Evolutionary conservation across 202 grass and related monocot genomes (phyloP).

Genomic region (Bolboschoenoplectus hybrid): DNA sequence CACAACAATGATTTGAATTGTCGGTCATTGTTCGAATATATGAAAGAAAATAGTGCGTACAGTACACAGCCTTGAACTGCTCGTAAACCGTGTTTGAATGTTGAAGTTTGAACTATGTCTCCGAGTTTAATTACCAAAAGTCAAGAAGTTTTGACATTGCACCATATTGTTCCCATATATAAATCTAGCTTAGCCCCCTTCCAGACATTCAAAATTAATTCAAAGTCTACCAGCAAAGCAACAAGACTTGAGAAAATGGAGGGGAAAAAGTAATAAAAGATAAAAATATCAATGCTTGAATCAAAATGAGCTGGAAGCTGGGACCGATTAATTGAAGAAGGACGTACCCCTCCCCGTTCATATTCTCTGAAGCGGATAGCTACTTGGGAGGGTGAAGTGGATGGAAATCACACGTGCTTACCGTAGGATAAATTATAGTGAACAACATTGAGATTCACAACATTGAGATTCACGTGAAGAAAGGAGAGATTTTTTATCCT

Average conservation of each 20-base stretch:
- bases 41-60: not conserved
- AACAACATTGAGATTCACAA: too few relatives aligned
- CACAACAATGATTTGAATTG: too few relatives aligned
- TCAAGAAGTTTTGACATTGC: not conserved
- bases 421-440: too few relatives aligned
- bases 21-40: not conserved
- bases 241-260: not conserved
- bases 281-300: not conserved
- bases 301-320: not conserved
- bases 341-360: not conserved
- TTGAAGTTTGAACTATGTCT: not conserved
- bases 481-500: too few relatives aligned
- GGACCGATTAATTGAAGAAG: slow-evolving; percentile 16
- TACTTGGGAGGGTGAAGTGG: too few relatives aligned
- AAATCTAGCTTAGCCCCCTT: not conserved
- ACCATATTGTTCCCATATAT: not conserved
- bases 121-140: not conserved
- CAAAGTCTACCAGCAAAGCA: not conserved
- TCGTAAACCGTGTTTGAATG: not conserved
- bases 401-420: too few relatives aligned
- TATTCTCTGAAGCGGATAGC: too few relatives aligned
- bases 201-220: not conserved
- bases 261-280: too few relatives aligned
- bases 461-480: too few relatives aligned
- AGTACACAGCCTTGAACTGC: not conserved